Conservation (phyloP, 2,329 filamentous ascomycete genomes). For the Phyllosticta citriasiana region DNA sequence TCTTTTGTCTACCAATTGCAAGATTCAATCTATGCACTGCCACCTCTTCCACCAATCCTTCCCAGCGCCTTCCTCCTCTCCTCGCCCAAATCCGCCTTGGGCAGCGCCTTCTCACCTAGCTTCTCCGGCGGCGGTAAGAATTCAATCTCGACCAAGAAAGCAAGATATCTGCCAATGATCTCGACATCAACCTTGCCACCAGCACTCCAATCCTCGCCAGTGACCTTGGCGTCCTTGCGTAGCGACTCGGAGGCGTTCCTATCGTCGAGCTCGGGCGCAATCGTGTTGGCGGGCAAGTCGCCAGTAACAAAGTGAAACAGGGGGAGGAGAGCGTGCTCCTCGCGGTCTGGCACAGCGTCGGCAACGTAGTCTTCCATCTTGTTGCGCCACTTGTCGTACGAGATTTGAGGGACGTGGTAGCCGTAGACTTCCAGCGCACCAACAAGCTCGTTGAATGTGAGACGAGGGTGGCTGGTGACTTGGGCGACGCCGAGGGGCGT, state of each 20-base stretch:
- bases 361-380: conserved; percentile 60
- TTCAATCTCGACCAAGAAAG: conserved; percentile 52
- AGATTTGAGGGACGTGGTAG: conserved; percentile 56
- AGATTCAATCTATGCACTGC: not conserved
- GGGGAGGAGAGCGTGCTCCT: conserved; percentile 59
- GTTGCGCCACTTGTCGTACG: conserved; percentile 59
- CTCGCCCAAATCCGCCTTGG: conserved; percentile 34
- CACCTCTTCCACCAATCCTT: conserved; percentile 45
- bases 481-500: conserved; percentile 55
- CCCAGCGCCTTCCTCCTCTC: conserved; percentile 40
- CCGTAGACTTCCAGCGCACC: conserved; percentile 60
- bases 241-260: conserved; percentile 56
- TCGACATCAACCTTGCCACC: conserved; percentile 49
- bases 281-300: conserved; percentile 59
- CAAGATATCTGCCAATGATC: conserved; percentile 53
- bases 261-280: conserved; percentile 67
- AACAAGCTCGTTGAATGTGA: conserved; percentile 72
- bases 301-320: conserved; percentile 64
- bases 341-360: conserved; percentile 43
- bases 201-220: conserved; percentile 46
- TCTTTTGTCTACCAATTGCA: not conserved
- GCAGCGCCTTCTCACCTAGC: conserved; percentile 30
- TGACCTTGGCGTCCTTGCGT: conserved; percentile 51
- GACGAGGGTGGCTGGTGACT: conserved; percentile 68
- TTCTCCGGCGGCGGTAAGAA: conserved; percentile 46